Evolutionary conservation across 192 early-diverging fungal species (phyloP).

Genomic region (Coemansia sp.): DNA sequence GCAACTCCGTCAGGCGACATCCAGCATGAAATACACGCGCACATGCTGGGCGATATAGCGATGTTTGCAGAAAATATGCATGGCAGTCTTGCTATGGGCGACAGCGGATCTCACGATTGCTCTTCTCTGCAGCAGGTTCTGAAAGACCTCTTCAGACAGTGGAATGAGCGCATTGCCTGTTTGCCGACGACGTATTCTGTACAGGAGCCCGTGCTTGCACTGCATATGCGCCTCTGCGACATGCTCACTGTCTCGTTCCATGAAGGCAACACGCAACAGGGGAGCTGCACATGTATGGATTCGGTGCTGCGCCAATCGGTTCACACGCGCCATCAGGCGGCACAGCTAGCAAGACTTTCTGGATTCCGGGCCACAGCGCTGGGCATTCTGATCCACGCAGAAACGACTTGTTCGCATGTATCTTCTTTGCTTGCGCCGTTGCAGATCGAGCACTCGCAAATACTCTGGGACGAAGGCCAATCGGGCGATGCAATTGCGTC

Average conservation of each 20-base stretch:
- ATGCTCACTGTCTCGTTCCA: conserved; percentile 13
- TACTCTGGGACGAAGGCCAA: conserved; percentile 50
- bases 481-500: conserved; percentile 38
- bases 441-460: conserved; percentile 49
- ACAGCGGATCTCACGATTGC: conserved; percentile 8
- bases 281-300: conserved; percentile 16
- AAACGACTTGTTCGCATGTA: conserved; percentile 21
- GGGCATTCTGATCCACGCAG: conserved; percentile 43
- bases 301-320: conserved; percentile 22
- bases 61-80: conserved; percentile 23
- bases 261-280: not conserved
- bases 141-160: conserved; percentile 29
- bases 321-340: conserved; percentile 39
- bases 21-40: conserved; percentile 34
- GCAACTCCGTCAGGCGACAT: not conserved
- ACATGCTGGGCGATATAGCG: conserved; percentile 51
- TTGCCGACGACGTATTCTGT: conserved; percentile 33
- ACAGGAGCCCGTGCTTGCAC: conserved; percentile 50
- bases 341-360: conserved; percentile 45
- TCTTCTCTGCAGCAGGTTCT: conserved; percentile 5
- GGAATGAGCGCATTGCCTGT: conserved; percentile 32
- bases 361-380: conserved; percentile 44
- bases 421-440: conserved; percentile 27
- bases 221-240: conserved; percentile 43
- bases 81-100: not conserved